Evolutionary conservation across 2,329 filamentous ascomycete genomes (phyloP), one percentile per base, ranked within the genome.

Genomic region (Plectosphaerella plurivora): DNA sequence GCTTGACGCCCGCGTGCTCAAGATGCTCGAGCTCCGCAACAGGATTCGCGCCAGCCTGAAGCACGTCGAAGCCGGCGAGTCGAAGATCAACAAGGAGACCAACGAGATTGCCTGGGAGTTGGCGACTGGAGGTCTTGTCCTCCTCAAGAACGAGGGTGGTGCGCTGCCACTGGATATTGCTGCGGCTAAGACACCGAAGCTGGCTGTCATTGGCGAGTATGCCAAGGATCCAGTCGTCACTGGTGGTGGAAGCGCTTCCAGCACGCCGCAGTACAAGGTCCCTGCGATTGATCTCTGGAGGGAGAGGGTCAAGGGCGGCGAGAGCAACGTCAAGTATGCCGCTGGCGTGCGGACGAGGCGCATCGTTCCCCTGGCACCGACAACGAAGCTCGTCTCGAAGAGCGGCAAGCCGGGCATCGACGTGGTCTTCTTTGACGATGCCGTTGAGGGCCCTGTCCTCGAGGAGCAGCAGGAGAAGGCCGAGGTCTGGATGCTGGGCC

Each of bases 121-220:
- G 12, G 59, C 57, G 1, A 33, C 46, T 9, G 46, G 36, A 22
- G 45, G 49, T 1, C 78, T 86, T 14, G 83, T 87, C 1, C 73
- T 88, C 20, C 69, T 88, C 45, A 87, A 87, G 68, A 88, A 88
- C 56, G 75, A 83, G 22, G 73, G 73, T 4, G 69, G 71, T 15
- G 64, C 82, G 2, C 69, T 88, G 0, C 85, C 85, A 0, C 63
- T 82, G 50, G 66, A 69, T 10, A 20, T 14, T 33, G 18, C 18
- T 49, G 33, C 15, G 10, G 9, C 12, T 7, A 41, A 41, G 18
- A 42, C 52, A 36, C 45, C 53, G 3, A 47, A 42, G 53, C 67
- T 78, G 12, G 72, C 78, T 11, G 70, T 82, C 16, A 80, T 83
- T 53, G 80, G 78, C 3, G 77, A 78, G 12, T 81, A 82, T 53